phyloP scores from a whole-genome alignment of 495 filamentous ascomycete genomes.

The Hypoxylon fuscum region DNA sequence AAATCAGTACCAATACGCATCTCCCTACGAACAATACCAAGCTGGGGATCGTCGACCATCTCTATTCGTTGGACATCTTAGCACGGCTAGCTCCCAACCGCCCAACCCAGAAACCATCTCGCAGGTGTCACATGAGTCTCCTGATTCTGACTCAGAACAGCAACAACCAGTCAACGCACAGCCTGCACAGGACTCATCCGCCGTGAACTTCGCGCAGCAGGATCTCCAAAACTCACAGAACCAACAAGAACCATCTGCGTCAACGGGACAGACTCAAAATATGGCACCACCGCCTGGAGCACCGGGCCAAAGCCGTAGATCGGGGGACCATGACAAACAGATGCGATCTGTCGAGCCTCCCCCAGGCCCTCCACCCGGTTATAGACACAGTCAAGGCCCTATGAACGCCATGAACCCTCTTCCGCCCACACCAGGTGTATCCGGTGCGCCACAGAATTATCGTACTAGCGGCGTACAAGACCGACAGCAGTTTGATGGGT shows the following conservation, averaged over 20 bases:
- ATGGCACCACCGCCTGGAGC: conserved; percentile 62
- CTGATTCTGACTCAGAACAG: conserved; percentile 55
- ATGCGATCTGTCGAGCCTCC: conserved; percentile 55
- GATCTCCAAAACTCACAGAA: conserved; percentile 51
- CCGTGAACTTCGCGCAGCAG: conserved; percentile 46
- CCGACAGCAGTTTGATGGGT: conserved; percentile 50
- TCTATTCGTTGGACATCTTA: conserved; percentile 48
- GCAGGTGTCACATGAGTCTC: conserved; percentile 71
- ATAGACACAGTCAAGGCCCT: conserved; percentile 58
- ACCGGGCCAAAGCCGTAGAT: conserved; percentile 54
- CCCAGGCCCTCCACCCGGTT: conserved; percentile 57
- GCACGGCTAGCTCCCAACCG: conserved; percentile 49
- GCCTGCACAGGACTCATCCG: conserved; percentile 50
- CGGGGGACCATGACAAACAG: conserved; percentile 54
- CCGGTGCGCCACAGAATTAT: conserved; percentile 46
- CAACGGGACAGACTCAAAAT: conserved; percentile 42
- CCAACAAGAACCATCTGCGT: conserved; percentile 38
- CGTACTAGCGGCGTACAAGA: conserved; percentile 50
- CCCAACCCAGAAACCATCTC: conserved; percentile 63
- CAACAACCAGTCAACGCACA: conserved; percentile 48
- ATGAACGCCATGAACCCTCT: conserved; percentile 51
- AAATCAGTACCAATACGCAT: conserved; percentile 47
- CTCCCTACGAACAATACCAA: conserved; percentile 51
- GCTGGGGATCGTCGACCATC: conserved; percentile 40
- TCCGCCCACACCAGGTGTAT: conserved; percentile 50